phyloP scores from a whole-genome alignment of 169 alveolate species.

The Pseudocohnilembus persalinus region DNA sequence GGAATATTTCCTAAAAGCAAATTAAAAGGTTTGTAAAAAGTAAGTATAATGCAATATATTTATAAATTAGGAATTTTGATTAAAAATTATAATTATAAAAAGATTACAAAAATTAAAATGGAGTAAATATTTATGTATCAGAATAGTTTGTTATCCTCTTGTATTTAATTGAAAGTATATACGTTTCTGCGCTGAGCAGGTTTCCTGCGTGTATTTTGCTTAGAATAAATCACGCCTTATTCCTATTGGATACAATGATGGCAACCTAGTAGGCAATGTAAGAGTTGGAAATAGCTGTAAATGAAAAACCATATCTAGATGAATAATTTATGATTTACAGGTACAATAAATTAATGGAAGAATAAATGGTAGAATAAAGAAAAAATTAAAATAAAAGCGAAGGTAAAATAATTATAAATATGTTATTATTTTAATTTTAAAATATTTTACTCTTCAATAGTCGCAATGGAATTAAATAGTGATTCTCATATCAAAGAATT shows the following conservation, averaged over 20 bases:
- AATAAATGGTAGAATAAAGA: constrained; percentile 37
- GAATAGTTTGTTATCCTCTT: constrained; percentile 40
- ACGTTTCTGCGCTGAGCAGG: constrained; percentile 24
- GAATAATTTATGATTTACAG: constrained; percentile 41
- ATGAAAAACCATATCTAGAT: constrained; percentile 40
- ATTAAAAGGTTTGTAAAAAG: constrained; percentile 36
- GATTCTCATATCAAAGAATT: constrained; percentile 33
- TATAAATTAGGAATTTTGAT: neutral
- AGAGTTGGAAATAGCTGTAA: constrained; percentile 35
- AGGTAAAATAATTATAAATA: constrained; percentile 2
- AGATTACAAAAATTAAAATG: neutral
- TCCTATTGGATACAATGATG: constrained; percentile 43
- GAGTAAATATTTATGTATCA: constrained; percentile 28
- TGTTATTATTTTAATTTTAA: too few species aligned
- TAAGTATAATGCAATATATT: neutral
- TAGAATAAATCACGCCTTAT: constrained; percentile 35
- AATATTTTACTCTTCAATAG: neutral
- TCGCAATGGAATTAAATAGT: constrained; percentile 21
- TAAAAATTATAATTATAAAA: neutral
- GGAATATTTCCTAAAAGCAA: constrained; percentile 40
- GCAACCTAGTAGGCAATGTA: constrained; percentile 32
- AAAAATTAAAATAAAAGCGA: constrained; percentile 28
- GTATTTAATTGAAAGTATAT: constrained; percentile 39
- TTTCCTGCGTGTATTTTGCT: constrained; percentile 45
- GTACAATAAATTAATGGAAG: constrained; percentile 45